Conservation (phyloP, 805 yeast genomes). For the Candida nitratophila region DNA sequence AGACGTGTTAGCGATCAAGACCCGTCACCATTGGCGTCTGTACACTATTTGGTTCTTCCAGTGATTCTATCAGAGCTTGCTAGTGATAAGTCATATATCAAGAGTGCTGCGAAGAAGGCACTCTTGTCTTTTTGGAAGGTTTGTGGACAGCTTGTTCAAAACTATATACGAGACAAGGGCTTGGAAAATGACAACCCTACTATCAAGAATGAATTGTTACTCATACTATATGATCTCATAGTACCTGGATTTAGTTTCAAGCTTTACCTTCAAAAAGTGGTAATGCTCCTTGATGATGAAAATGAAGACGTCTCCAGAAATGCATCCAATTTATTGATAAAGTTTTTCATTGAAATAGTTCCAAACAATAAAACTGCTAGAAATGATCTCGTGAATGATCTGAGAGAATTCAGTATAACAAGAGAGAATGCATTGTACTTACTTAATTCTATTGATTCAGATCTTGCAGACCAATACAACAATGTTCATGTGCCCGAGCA, state of each 20-base stretch:
- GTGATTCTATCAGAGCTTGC: slow-evolving; percentile 40
- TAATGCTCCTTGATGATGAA: slow-evolving; percentile 13
- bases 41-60: slow-evolving; percentile 42
- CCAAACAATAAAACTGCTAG: slow-evolving; percentile 31
- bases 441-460: slow-evolving; percentile 24
- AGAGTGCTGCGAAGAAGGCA: slow-evolving; percentile 41
- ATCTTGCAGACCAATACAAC: slow-evolving; percentile 5
- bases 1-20: slow-evolving; percentile 57
- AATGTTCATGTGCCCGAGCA: neutral
- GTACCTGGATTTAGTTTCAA: slow-evolving; percentile 28
- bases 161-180: slow-evolving; percentile 35
- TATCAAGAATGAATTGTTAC: slow-evolving; percentile 36
- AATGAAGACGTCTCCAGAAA: slow-evolving; percentile 9
- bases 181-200: slow-evolving; percentile 30
- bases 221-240: slow-evolving; percentile 34
- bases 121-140: slow-evolving; percentile 49
- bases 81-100: slow-evolving; percentile 30
- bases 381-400: slow-evolving; percentile 35
- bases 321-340: slow-evolving; percentile 23
- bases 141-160: slow-evolving; percentile 42
- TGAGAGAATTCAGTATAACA: slow-evolving; percentile 28
- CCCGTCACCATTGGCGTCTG: slow-evolving; percentile 28
- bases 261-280: slow-evolving; percentile 18
- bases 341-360: slow-evolving; percentile 29
- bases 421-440: slow-evolving; percentile 16